phyloP scores from a whole-genome alignment of 495 filamentous ascomycete species.

The Usnea hakonensis region DNA sequence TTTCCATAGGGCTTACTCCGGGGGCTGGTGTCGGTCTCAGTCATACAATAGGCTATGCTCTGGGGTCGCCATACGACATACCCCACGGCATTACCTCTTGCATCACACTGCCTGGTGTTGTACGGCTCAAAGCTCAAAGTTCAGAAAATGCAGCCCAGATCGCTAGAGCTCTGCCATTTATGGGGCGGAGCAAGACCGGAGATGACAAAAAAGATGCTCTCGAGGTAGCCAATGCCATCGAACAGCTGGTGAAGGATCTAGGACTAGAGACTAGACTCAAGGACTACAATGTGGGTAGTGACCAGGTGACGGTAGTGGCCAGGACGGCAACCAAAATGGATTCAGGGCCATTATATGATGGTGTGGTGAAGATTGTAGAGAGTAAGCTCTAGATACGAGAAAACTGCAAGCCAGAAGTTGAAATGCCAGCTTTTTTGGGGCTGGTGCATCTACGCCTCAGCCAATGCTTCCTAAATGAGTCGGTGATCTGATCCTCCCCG shows the following conservation, averaged over 20 bases:
- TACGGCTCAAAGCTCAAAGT: constrained; percentile 36
- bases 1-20: constrained; percentile 36
- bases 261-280: constrained; percentile 25
- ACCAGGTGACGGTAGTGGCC: constrained; percentile 17
- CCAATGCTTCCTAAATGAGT: no score
- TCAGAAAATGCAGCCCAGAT: constrained; percentile 36
- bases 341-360: neutral
- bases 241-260: constrained; percentile 32
- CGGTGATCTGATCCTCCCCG: no score
- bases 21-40: constrained; percentile 38
- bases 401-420: neutral
- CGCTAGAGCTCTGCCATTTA: constrained; percentile 33
- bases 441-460: no score
- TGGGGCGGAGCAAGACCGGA: constrained; percentile 31
- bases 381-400: neutral
- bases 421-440: neutral
- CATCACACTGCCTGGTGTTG: constrained; percentile 39
- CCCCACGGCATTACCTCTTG: constrained; percentile 46
- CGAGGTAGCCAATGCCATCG: constrained; percentile 18
- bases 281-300: constrained; percentile 17
- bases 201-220: constrained; percentile 27
- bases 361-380: neutral
- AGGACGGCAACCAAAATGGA: constrained; percentile 4
- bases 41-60: constrained; percentile 41
- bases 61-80: constrained; percentile 43